phyloP scores from a whole-genome alignment of 176 grass and related monocot species.

The Aegilops tauschii region DNA sequence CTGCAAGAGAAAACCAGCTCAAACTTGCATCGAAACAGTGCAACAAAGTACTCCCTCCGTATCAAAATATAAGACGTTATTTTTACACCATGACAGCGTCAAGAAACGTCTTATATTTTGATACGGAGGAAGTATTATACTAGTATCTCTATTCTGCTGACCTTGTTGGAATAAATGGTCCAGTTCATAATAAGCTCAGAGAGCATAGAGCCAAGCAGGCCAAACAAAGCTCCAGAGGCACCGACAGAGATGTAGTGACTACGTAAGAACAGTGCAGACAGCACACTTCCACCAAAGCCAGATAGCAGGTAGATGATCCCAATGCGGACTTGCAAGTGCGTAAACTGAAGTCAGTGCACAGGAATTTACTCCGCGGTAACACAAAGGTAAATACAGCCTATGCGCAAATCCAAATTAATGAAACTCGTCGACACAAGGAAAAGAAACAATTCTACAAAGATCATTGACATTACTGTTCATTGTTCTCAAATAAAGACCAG shows the following conservation, averaged over 20 bases:
- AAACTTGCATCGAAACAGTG: constrained; percentile 15
- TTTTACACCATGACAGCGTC: too few relatives aligned
- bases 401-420: neutral
- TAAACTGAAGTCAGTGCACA: constrained; percentile 15
- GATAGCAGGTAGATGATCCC: constrained; percentile 84
- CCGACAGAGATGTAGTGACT: constrained; percentile 67
- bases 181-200: constrained; percentile 96
- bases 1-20: constrained; percentile 34
- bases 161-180: constrained; percentile 95
- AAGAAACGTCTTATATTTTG: too few relatives aligned
- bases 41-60: neutral
- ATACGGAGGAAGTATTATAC: neutral
- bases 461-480: neutral
- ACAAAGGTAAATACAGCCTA: constrained; percentile 1
- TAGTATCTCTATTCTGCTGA: constrained; percentile 20
- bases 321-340: constrained; percentile 53
- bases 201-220: constrained; percentile 90
- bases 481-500: neutral
- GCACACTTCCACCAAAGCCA: constrained; percentile 72
- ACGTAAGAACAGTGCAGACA: constrained; percentile 68
- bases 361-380: neutral
- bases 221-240: constrained; percentile 96
- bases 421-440: neutral
- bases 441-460: neutral
- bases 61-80: too few relatives aligned